Percentiles rank a stretch among this genome's conserved stretches.
Conservation (phyloP, 768 basidiomycete species). For the Ramaria sp. region DNA sequence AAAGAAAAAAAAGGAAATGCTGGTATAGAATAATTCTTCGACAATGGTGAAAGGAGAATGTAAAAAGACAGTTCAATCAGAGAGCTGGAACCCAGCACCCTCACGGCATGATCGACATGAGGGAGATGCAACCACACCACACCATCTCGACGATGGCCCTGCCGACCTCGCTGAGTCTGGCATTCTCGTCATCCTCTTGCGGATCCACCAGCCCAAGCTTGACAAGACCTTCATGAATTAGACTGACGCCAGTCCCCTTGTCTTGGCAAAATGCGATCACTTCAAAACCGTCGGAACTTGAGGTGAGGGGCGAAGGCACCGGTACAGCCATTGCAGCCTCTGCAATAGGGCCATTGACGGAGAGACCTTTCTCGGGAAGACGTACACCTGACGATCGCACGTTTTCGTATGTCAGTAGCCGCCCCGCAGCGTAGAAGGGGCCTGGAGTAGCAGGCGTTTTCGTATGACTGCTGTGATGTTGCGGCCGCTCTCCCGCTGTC, state of each 20-base stretch:
- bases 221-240: conserved; percentile 3
- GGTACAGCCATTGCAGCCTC: not conserved
- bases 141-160: conserved; percentile 8
- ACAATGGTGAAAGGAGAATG: not conserved
- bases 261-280: not conserved
- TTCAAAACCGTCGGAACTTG: not conserved
- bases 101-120: conserved; percentile 7
- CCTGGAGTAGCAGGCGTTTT: not conserved
- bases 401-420: conserved; percentile 1
- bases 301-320: not conserved
- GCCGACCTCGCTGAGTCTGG: conserved; percentile 4
- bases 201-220: conserved; percentile 4
- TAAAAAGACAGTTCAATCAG: not conserved
- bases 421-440: not conserved
- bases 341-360: not conserved
- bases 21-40: not conserved
- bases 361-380: conserved; percentile 7
- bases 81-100: too few species aligned
- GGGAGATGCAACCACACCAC: conserved; percentile 6
- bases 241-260: not conserved
- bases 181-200: not conserved
- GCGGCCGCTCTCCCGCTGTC: not conserved
- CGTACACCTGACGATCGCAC: conserved; percentile 2
- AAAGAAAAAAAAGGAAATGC: not conserved
- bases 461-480: not conserved